Evolutionary conservation across 176 grass and related monocot genomes (phyloP), one percentile per base, ranked within the genome.

Genomic region (Oryza longistaminata): DNA sequence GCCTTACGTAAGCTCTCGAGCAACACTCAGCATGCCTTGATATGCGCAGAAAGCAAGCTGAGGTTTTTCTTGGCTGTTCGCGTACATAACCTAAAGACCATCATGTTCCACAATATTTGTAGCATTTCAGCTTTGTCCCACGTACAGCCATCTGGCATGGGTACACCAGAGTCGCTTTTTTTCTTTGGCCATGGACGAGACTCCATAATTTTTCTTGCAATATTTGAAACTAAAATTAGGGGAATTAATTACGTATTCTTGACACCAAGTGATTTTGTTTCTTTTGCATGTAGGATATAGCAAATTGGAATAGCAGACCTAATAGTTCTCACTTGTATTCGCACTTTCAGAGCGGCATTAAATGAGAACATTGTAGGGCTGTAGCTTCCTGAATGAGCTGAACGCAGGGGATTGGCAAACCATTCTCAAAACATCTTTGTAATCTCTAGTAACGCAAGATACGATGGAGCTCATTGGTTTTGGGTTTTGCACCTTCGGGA

Each of bases 321-420:
- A n/a, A n/a, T n/a, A n/a, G n/a, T n/a, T n/a, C n/a, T n/a, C 40
- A 43, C 40, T 7, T 46, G 45, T 3, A 46, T 46, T 46, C 8
- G 6, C 45, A 7, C 58, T 60, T 33, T 73, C 26, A 83, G 68
- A 73, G 81, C 67, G 31, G 81, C 81, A 60, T 73, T 42, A 17
- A n/a, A n/a, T n/a, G n/a, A 83, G 81, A 55, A 14, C 81, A 74
- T 64, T 83, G 65, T 83, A 45, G n/a, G n/a, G 44, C 16, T 7
- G 3, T 37, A 33, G 29, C 49, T 12, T 73, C 81, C 81, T 11
- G 3, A 0, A 22, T 62, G 10, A 22, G 48, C 61, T 9, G 81
- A 44, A 9, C 8, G n/a, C n/a, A n/a, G 6, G 1, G 45, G 45
- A 46, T 8, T 46, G 5, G 3, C 45, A 9, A 46, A 46, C 45